Evolutionary conservation across 192 early-diverging fungal species (phyloP), one percentile per base, ranked within the genome.

Genomic region (Pilaira anomala): DNA sequence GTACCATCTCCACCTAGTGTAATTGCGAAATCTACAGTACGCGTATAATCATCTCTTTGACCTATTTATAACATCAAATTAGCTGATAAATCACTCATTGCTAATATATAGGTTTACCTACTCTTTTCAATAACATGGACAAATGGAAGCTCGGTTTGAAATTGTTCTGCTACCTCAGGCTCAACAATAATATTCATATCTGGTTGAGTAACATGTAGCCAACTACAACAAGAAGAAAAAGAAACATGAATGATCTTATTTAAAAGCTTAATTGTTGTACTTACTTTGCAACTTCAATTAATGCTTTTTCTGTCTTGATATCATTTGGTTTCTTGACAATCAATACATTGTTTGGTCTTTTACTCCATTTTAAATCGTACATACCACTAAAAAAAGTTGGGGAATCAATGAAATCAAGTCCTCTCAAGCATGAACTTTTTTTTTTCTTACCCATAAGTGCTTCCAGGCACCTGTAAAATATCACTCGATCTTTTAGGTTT

Each of bases 1-100:
- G 94, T 96, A 21, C 94, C 94, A 65, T 96, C 93, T 26, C 94
- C 93, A 33, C 93, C 94, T 9, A 96, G 77, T n/a, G 93, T 93
- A n/a, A 96, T 79, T 5, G 88, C 91, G 67, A 93, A 88, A 69
- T 96, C 93, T 0, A 91, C 84, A 0, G 80, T 75, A 21, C 90
- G 73, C 7, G 85, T 71, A 68, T 89, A 90, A 66, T 91, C 88
- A n/a, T 52, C 60, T 14, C 66, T 65, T 26, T 76, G 59, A 18
- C 63, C 73, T 58, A 67, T n/a, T n/a, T n/a, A n/a, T n/a, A n/a
- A n/a, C n/a, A n/a, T n/a, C n/a, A n/a, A 67, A 39, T 48, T 14
- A 30, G 16, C 30, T n/a, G n/a, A n/a, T n/a, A n/a, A n/a, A n/a
- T n/a, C n/a, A n/a, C n/a, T n/a, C n/a, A n/a, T n/a, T n/a, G n/a